These are phyloP conservation scores for Trichoderma virens DNA, from an alignment of 495 filamentous ascomycete species.

Conservation along the genomic window DNA sequence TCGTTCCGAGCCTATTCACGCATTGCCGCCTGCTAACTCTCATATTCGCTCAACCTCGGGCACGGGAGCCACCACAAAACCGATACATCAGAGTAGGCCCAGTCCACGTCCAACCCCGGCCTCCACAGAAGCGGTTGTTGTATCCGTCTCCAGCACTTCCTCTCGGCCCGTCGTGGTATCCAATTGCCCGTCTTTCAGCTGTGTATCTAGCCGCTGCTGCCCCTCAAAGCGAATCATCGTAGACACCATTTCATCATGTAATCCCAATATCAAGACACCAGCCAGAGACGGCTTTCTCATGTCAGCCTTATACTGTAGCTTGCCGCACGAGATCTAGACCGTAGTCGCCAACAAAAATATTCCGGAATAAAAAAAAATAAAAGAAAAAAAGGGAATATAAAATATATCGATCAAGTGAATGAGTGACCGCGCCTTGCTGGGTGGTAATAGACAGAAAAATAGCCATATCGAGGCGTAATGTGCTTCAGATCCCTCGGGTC, in stretches of 20 bases:
- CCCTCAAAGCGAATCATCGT: background rate
- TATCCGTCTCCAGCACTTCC: background rate
- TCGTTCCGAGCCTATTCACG: background rate
- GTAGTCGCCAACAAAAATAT: background rate
- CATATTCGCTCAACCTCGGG: background rate
- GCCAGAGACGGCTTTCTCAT: background rate
- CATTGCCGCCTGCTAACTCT: background rate
- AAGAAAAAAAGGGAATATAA: background rate
- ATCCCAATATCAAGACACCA: slow-evolving; percentile 2
- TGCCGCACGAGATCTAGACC: background rate
- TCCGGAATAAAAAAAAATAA: background rate
- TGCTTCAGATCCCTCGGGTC: background rate
- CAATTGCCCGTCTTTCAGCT: background rate
- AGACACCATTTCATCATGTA: background rate
- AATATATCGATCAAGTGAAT: background rate
- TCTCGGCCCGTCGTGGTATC: background rate
- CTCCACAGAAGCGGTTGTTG: background rate
- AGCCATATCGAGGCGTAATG: background rate
- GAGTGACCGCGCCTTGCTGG: slow-evolving; percentile 3
- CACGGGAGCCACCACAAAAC: background rate
- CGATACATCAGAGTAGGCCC: background rate
- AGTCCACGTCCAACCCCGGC: background rate
- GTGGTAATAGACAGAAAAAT: background rate
- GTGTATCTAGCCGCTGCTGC: background rate
- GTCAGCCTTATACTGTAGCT: background rate